Conservation (phyloP, 2,329 filamentous ascomycete species). For the Ceratocystis eucalypticola region DNA sequence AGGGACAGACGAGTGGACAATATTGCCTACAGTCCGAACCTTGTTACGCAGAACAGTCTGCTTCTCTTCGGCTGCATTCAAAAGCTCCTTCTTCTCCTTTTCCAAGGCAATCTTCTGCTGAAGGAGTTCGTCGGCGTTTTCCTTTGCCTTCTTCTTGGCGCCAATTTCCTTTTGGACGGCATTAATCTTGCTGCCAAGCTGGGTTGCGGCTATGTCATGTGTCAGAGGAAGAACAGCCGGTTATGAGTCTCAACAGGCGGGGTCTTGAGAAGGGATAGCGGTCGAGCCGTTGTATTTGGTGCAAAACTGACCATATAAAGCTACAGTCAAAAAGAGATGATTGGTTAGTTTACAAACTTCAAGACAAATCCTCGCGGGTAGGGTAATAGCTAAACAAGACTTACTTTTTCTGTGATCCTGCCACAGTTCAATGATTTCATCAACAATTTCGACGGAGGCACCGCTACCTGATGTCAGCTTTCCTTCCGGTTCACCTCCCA, state of each 20-base stretch:
- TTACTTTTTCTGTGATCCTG: conserved; percentile 69
- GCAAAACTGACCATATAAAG: conserved; percentile 17
- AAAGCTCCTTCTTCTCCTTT: conserved; percentile 66
- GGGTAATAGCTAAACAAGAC: conserved; percentile 20
- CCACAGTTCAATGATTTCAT: conserved; percentile 78
- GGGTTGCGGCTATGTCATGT: conserved; percentile 41
- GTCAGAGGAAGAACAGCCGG: background rate
- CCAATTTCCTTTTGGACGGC: conserved; percentile 80
- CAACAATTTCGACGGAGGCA: conserved; percentile 69
- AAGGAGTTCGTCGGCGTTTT: conserved; percentile 69
- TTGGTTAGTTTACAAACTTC: conserved; percentile 8
- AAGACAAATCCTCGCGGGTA: background rate
- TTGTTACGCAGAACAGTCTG: conserved; percentile 61
- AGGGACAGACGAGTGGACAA: conserved; percentile 74
- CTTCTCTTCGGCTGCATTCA: conserved; percentile 63
- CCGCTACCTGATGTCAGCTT: conserved; percentile 14
- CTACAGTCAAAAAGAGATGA: background rate
- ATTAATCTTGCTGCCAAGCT: conserved; percentile 77
- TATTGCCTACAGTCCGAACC: conserved; percentile 58
- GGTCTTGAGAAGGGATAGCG: background rate
- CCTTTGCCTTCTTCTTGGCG: conserved; percentile 86
- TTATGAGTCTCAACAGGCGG: background rate
- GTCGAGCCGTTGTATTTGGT: background rate
- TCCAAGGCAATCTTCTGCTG: conserved; percentile 64
- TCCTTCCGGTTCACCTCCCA: background rate